Conservation (phyloP, 1,284 basidiomycete species). For the Boletus smithii region DNA sequence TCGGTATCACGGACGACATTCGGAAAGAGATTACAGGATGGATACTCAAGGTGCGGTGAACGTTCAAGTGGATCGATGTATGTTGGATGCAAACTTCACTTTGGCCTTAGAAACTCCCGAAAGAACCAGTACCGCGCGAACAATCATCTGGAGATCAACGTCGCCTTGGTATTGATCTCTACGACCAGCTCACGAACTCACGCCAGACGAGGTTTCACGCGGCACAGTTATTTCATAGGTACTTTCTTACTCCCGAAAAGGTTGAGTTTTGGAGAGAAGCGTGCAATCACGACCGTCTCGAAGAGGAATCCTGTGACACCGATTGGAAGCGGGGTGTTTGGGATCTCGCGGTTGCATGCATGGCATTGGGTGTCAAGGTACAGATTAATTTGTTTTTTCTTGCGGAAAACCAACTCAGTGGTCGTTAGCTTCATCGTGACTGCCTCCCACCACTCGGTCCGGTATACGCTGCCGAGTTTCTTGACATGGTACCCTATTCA, state of each 20-base stretch:
- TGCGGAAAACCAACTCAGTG: background rate
- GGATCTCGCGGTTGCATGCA: conserved; percentile 53
- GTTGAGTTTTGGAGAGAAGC: conserved; percentile 12
- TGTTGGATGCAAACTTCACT: background rate
- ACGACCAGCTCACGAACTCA: conserved; percentile 50
- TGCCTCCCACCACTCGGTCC: conserved; percentile 52
- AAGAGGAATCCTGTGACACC: background rate
- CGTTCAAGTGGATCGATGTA: background rate
- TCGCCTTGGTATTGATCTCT: conserved; percentile 36
- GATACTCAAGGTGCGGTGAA: conserved; percentile 41
- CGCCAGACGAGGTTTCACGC: conserved; percentile 61
- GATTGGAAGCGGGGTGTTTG: conserved; percentile 37
- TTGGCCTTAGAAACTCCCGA: conserved; percentile 23
- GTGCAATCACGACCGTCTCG: background rate
- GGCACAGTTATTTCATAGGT: conserved; percentile 52
- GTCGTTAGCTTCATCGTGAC: conserved; percentile 57
- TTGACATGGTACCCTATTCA: conserved; percentile 44
- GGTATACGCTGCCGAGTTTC: conserved; percentile 49
- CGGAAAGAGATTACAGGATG: conserved; percentile 38
- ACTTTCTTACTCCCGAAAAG: conserved; percentile 36
- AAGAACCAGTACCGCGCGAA: conserved; percentile 3
- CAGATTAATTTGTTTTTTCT: background rate
- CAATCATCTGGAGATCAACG: background rate
- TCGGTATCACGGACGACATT: conserved; percentile 32
- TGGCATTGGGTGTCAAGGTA: conserved; percentile 60